A percentile compares a stretch with the other conserved stretches of the same genome.
Evolutionary conservation across 1,284 basidiomycete species (phyloP).

Genomic region (Ustilago vetiveriae): DNA sequence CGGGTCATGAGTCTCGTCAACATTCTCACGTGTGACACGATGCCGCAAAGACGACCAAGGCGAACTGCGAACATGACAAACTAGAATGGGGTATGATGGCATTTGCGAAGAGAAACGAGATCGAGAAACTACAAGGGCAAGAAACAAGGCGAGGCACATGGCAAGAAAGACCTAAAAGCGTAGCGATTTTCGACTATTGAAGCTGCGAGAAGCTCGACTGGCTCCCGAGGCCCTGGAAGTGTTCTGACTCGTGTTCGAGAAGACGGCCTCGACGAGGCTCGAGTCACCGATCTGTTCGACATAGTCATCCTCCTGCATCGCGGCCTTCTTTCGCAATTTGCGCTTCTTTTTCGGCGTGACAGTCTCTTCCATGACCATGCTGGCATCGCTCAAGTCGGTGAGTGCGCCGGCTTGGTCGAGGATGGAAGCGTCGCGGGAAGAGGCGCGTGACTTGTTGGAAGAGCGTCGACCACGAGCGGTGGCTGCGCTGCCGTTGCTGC

Average conservation of each 20-base stretch:
- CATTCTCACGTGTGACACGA: too few species aligned
- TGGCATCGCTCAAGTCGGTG: conserved; percentile 42
- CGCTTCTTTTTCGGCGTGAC: conserved; percentile 42
- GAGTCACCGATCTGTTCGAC: conserved; percentile 50
- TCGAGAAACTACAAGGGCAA: too few species aligned
- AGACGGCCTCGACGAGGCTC: conserved; percentile 42
- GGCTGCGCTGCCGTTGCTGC: conserved; percentile 25
- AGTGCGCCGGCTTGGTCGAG: conserved; percentile 17
- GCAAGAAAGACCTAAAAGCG: background rate
- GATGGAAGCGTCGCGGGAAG: conserved; percentile 17
- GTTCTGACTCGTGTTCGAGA: conserved; percentile 19
- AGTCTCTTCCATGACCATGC: conserved; percentile 30
- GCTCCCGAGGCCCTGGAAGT: conserved; percentile 7
- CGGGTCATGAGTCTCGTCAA: too few species aligned
- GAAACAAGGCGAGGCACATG: too few species aligned
- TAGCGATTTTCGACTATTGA: conserved; percentile 15
- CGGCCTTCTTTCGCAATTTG: conserved; percentile 48
- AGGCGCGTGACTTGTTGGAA: conserved; percentile 23
- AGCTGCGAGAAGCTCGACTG: conserved; percentile 20
- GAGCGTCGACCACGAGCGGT: conserved; percentile 31
- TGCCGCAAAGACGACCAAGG: too few species aligned
- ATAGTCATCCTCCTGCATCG: conserved; percentile 51
- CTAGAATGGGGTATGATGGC: too few species aligned
- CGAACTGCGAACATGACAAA: too few species aligned
- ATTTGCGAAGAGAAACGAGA: too few species aligned